A percentile compares a stretch with the other conserved stretches of the same genome.
Conservation (phyloP, 176 grass and related monocot species). For the Phyllostachys edulis region DNA sequence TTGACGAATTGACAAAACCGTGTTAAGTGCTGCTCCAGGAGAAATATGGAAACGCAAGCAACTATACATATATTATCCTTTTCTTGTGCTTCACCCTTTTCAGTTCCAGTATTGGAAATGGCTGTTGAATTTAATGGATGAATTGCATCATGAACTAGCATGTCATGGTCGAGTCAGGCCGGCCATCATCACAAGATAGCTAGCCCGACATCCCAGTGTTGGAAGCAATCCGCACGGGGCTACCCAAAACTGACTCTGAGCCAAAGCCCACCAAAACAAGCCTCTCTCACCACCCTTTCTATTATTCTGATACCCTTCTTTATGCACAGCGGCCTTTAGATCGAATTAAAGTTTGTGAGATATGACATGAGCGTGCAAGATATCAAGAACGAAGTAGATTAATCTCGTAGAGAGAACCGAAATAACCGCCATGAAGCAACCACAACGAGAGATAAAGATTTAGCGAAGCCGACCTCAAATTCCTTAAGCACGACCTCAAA, state of each 20-base stretch:
- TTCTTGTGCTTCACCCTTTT: background rate
- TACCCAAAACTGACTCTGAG: background rate
- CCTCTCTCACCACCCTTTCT: background rate
- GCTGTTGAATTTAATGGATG: background rate
- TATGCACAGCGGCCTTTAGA: too few relatives aligned
- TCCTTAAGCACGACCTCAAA: too few relatives aligned
- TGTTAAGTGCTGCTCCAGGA: background rate
- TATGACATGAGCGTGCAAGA: too few relatives aligned
- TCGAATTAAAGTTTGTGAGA: too few relatives aligned
- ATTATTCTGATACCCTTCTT: too few relatives aligned
- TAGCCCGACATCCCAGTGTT: background rate
- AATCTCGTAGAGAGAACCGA: too few relatives aligned
- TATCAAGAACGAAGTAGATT: too few relatives aligned
- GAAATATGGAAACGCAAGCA: background rate
- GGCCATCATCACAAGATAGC: background rate
- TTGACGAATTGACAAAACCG: background rate
- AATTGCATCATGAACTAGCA: background rate
- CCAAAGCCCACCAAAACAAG: background rate
- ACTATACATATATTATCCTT: background rate
- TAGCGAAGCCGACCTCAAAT: too few relatives aligned
- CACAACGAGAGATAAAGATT: too few relatives aligned
- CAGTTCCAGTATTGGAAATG: background rate
- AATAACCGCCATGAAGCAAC: too few relatives aligned
- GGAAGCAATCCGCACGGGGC: background rate
- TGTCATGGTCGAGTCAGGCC: background rate